Percentiles rank a stretch among this genome's conserved stretches.
Evolutionary conservation across 1,284 basidiomycete species (phyloP).

Genomic region (Malassezia slooffiae): DNA sequence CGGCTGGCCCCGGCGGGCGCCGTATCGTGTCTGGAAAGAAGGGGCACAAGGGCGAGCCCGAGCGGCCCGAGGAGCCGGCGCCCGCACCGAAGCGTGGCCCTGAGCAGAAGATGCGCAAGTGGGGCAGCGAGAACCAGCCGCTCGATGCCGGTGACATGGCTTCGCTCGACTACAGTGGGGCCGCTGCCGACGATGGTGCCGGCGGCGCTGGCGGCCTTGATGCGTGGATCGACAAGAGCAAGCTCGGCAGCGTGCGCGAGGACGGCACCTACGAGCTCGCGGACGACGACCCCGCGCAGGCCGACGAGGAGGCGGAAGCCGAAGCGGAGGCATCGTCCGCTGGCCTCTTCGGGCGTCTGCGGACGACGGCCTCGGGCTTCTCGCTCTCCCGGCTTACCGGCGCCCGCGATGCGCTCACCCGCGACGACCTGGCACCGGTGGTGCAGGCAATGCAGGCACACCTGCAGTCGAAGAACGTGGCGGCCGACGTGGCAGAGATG

Average conservation of each 20-base stretch:
- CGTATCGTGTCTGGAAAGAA: slow-evolving; percentile 50
- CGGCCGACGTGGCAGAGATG: slow-evolving; percentile 84
- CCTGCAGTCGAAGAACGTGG: slow-evolving; percentile 97
- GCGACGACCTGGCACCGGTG: slow-evolving; percentile 74
- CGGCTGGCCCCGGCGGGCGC: slow-evolving; percentile 54
- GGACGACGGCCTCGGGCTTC: slow-evolving; percentile 3
- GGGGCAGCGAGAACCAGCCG: slow-evolving; percentile 57
- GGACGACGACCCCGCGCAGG: slow-evolving; percentile 55
- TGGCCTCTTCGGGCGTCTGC: slow-evolving; percentile 52
- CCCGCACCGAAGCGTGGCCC: slow-evolving; percentile 33
- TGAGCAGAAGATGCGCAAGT: slow-evolving; percentile 69
- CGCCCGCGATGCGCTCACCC: slow-evolving; percentile 61
- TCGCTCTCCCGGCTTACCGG: slow-evolving; percentile 54
- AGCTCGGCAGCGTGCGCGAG: slow-evolving; percentile 64
- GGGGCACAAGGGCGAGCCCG: slow-evolving; percentile 48
- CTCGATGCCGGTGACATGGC: slow-evolving; percentile 72
- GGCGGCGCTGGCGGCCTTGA: slow-evolving; percentile 46
- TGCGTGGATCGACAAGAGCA: slow-evolving; percentile 54
- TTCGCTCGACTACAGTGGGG: slow-evolving; percentile 68
- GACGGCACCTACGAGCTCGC: slow-evolving; percentile 87
- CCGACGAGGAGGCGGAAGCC: slow-evolving; percentile 22
- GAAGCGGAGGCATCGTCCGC: slow-evolving; percentile 53
- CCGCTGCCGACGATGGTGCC: slow-evolving; percentile 51
- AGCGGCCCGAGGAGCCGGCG: slow-evolving; percentile 50
- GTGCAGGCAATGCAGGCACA: slow-evolving; percentile 91